Evolutionary conservation across 345 rosid species (phyloP), one percentile per base, ranked within the genome.

Genomic region (Hibiscus trionum): DNA sequence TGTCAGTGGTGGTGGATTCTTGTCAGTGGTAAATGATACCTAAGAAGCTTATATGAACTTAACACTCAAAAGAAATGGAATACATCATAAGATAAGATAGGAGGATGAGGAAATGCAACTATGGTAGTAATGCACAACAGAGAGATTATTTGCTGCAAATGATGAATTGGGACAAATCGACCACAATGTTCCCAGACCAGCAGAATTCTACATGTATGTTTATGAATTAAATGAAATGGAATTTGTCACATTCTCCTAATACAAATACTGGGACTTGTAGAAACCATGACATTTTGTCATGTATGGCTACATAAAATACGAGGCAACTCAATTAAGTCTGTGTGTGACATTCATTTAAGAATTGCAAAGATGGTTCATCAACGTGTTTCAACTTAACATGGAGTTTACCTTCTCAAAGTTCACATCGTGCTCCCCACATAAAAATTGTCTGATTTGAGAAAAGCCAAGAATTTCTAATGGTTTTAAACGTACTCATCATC

Each of bases 401-500:
- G 19, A 55, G 27, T 70, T 49, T 65, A 72, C 75, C 72, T 66
- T 66, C 2, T 17, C 53, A 63, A 61, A 16, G 15, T 62, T 42
- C 37, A 15, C 66, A 55, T 14, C 63, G 24, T 35, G 52, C 63
- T 39, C 56, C 60, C 55, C 16, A 35, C 17, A 47, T 2, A 35
- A 52, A 52, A 35, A 39, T 39, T 56, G 49, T 72, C 76, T 66
- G 46, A 66, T 68, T 53, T 62, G 15, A 17, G 14, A 73, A 44
- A 21, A 5, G 17, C 37, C 57, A 14, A 55, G 33, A 35, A 55
- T 67, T 66, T 33, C 33, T 31, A 69, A 75, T 46, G 52, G 79
- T 37, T 42, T 77, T 81, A 83, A 7, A 44, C 58, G 55, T 73
- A 73, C 73, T 84, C 92, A 61, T 85, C 88, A 6, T 85, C 97